Conservation (phyloP, 495 filamentous ascomycete genomes). For the Acidiella bohemica region DNA sequence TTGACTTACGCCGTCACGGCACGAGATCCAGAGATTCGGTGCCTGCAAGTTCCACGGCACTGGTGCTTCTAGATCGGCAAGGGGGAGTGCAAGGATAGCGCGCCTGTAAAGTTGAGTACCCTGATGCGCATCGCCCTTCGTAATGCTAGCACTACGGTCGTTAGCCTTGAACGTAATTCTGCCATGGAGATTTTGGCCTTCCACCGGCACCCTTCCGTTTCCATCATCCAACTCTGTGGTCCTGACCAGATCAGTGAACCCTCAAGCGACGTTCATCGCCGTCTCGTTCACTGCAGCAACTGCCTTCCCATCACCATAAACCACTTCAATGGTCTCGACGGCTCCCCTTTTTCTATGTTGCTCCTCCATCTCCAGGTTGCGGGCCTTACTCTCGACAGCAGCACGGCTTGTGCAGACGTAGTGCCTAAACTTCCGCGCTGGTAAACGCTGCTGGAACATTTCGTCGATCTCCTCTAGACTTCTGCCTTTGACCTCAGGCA, state of each 20-base stretch:
- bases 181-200: no score
- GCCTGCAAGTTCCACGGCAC: no score
- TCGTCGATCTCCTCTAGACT: slow-evolving; percentile 9
- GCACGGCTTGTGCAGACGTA: slow-evolving; percentile 32
- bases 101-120: no score
- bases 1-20: no score
- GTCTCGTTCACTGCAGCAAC: slow-evolving; percentile 5
- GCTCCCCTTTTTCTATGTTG: slow-evolving; percentile 1
- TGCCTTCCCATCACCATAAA: slow-evolving; percentile 8
- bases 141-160: no score
- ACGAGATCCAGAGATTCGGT: no score
- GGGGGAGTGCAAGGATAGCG: no score
- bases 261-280: slow-evolving; percentile 11
- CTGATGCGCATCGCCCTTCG: not conserved
- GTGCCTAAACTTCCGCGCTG: slow-evolving; percentile 36
- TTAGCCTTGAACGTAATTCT: no score
- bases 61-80: no score
- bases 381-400: slow-evolving; percentile 7
- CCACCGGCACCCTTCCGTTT: no score
- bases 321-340: slow-evolving; percentile 7
- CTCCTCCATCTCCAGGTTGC: not conserved
- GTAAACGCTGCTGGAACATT: slow-evolving; percentile 26
- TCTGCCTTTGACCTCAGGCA: slow-evolving; percentile 10
- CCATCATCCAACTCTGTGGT: no score
- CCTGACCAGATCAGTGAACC: no score